Base-by-base conservation (phyloP, 2,329 filamentous ascomycete species). In the Ustilaginoidea virens region DNA sequence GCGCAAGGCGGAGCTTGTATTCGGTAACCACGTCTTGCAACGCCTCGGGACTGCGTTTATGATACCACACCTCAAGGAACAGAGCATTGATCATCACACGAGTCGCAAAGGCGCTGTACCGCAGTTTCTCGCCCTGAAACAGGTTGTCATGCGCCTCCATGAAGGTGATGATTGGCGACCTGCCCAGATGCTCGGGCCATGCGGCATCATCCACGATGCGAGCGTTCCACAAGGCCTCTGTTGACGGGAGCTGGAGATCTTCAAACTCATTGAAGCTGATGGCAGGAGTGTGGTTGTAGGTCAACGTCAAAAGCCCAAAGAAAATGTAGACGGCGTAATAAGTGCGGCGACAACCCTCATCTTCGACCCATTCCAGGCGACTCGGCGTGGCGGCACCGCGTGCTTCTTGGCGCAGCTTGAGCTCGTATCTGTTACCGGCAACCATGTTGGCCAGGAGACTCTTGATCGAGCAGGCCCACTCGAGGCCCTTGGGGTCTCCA, bases 251-350 rank as follows among this genome's bases (percentile, higher is more conserved):
- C 50, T 90, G 80, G 27, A 96, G 58, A 32, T 86, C 81, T 49
- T 96, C 90, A 39, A 98, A 93, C 53, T 96, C 90, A 52, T 94
- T 93, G 64, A 94, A 94, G 56, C 82, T 86, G 61, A 98, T 94
- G 18, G 86, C 87, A 9, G 90, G 90, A 1, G 87, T 96, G 56
- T 96, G 90, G 51, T 96, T 96, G 67, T 92, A 98, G 0, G 87
- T 92, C 54, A 98, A 56, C 1, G 90, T 96, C 43, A 96, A 60
- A 45, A 96, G 68, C 32, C 90, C 90, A 48, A 96, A 96, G 69
- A 96, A 96, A 54, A 96, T 93, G 61, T 96, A 98, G 35, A 96
- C 90, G 1, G 90, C 87, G 46, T 92, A 98, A 59, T 96, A 98
- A 1, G 90, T 96, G 36, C 90, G 81, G 34, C 87, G 75, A 53